phyloP scores from a whole-genome alignment of 768 basidiomycete species.

The Rhodotorula toruloides region DNA sequence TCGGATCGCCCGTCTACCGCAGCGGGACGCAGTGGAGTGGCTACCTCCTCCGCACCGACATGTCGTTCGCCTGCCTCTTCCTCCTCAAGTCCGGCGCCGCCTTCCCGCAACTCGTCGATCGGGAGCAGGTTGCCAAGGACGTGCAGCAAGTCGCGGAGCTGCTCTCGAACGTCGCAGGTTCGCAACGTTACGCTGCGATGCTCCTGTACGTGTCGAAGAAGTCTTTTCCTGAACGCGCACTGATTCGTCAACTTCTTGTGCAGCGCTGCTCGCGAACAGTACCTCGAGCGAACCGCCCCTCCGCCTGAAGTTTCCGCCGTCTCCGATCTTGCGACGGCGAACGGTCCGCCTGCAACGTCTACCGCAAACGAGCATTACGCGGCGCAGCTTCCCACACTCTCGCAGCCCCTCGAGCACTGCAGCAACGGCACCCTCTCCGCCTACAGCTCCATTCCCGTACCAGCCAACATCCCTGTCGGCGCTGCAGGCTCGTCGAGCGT shows the following conservation, averaged over 20 bases:
- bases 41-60: slow-evolving; percentile 11
- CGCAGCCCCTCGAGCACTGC: no score
- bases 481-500: not conserved
- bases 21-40: slow-evolving; percentile 3
- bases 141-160: slow-evolving; percentile 6
- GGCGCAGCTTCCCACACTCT: no score
- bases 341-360: not conserved
- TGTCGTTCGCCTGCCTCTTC: slow-evolving; percentile 11
- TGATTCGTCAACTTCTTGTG: not conserved
- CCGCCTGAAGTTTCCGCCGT: not conserved
- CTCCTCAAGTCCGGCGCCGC: slow-evolving; percentile 4
- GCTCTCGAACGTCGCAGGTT: slow-evolving; percentile 4
- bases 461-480: not conserved
- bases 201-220: not conserved
- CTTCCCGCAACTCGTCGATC: slow-evolving; percentile 10
- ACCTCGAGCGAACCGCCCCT: not conserved
- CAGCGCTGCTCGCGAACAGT: slow-evolving; percentile 3
- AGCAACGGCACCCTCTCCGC: no score
- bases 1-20: slow-evolving; percentile 6
- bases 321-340: not conserved
- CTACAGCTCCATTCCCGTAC: no score
- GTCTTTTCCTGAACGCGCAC: no score
- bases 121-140: slow-evolving; percentile 3
- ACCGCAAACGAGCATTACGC: no score
- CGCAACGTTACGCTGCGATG: not conserved